Evolutionary conservation across 352 stramenopile genomes (phyloP), one percentile per base, ranked within the genome.

Genomic region (Globisporangium canariense): DNA sequence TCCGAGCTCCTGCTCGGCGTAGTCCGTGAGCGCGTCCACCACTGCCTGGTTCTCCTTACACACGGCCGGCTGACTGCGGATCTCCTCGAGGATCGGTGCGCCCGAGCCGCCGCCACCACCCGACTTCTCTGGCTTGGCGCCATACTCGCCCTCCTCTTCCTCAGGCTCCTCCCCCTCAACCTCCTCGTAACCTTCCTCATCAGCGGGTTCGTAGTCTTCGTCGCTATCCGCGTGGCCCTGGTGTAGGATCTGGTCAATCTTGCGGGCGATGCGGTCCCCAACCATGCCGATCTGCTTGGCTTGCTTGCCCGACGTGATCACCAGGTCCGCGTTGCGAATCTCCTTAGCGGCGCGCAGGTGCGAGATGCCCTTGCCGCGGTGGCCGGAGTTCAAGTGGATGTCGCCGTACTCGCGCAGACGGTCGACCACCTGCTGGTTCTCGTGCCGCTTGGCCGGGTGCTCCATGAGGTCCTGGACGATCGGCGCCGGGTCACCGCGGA

Each of bases 221-320:
- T 86, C 77, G 46, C 75, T 87, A 18, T 93, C 85, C 8, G 83
- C 85, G 51, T 93, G 79, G 0, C 82, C 85, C 0, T 90, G 69
- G 13, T 78, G 55, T 22, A 93, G 62, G 60, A 93, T 93, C 71
- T 91, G 85, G 50, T 91, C 78, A 16, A 93, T 82, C 64, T 91
- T 93, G 38, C 73, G 68, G 1, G 79, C 78, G 28, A 91, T 75
- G 2, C 69, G 55, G 28, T 73, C 57, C 41, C 85, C 85, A 1
- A 93, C 81, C 73, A 90, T 87, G 11, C 61, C 70, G 25, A 93
- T 81, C 56, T 81, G 72, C 38, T 75, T 66, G 0, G 85, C 85
- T 54, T 91, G 78, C 11, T 62, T 60, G 1, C 76, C 74, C 18
- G 74, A 82, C 63, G 71, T 86, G 49, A 93, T 76, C 30, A 77